A percentile compares a stretch with the other conserved stretches of the same genome.
Evolutionary conservation across 306 rosid species (phyloP).

Genomic region (Neltuma alba): DNA sequence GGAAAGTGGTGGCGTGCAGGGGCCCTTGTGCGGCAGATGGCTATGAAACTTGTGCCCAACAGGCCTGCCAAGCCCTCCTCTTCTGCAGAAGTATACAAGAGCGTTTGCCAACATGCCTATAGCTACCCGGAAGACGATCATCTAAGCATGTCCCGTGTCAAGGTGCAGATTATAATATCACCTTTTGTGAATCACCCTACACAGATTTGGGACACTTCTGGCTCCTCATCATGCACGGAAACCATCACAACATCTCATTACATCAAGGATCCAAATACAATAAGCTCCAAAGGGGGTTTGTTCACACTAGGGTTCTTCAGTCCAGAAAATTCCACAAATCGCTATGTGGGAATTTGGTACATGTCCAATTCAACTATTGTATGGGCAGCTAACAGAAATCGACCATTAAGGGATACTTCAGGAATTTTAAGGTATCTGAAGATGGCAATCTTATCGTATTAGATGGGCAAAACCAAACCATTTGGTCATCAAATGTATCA

Average conservation of each 20-base stretch:
- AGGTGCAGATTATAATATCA: no score
- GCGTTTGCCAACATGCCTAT: no score
- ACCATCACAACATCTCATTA: neutral
- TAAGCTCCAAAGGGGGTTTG: neutral
- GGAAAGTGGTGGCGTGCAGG: no score
- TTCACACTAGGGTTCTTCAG: conserved; percentile 1
- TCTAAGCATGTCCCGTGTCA: no score
- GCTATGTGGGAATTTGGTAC: neutral
- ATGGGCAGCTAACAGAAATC: neutral
- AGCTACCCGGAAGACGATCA: no score
- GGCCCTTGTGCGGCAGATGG: no score
- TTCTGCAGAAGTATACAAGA: no score
- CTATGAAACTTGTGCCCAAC: no score
- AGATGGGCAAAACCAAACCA: neutral
- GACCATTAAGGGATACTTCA: neutral
- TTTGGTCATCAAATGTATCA: conserved; percentile 15
- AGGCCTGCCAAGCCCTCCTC: no score
- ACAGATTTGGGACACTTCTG: no score
- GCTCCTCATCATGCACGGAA: no score
- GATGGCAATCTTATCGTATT: neutral
- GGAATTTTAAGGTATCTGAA: neutral
- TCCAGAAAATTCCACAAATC: neutral
- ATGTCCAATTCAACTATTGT: neutral
- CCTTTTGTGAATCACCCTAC: no score
- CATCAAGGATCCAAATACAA: neutral